phyloP scores from a whole-genome alignment of 805 yeast species.

The Blastobotrys chiropterorum region DNA sequence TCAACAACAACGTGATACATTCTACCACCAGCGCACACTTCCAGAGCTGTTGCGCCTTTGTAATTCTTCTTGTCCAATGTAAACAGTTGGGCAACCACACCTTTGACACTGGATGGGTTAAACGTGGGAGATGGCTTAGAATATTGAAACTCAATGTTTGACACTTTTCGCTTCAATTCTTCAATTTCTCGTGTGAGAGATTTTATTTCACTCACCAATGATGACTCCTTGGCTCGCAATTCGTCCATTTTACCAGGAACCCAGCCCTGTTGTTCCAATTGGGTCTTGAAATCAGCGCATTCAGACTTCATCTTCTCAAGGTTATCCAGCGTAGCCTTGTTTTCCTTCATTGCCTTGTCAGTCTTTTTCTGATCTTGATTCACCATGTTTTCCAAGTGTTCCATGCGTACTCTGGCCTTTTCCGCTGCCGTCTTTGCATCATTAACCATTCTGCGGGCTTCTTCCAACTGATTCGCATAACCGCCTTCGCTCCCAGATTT shows the following conservation, averaged over 20 bases:
- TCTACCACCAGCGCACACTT: constrained; percentile 90
- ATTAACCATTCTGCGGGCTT: constrained; percentile 50
- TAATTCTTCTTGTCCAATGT: constrained; percentile 48
- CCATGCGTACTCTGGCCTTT: constrained; percentile 51
- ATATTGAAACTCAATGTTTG: constrained; percentile 72
- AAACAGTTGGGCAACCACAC: constrained; percentile 85
- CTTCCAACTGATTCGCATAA: constrained; percentile 62
- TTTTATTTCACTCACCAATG: constrained; percentile 40
- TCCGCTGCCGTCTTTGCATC: constrained; percentile 50
- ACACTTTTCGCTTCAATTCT: constrained; percentile 52
- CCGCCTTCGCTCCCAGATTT: constrained; percentile 75
- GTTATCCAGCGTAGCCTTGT: constrained; percentile 36
- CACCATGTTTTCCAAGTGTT: constrained; percentile 51
- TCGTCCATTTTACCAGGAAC: constrained; percentile 20
- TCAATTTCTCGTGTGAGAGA: constrained; percentile 45
- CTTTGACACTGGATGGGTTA: constrained; percentile 60
- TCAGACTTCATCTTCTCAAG: constrained; percentile 39
- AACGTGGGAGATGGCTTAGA: constrained; percentile 58
- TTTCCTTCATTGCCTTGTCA: constrained; percentile 46
- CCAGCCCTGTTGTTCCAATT: constrained; percentile 47
- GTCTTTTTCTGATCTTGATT: constrained; percentile 34
- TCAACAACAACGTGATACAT: constrained; percentile 89
- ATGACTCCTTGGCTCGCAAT: constrained; percentile 21
- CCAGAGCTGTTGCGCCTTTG: constrained; percentile 73
- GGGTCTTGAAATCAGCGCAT: constrained; percentile 34